A percentile compares a stretch with the other conserved stretches of the same genome.
phyloP scores from a whole-genome alignment of 768 basidiomycete species.

The Trametes maxima region DNA sequence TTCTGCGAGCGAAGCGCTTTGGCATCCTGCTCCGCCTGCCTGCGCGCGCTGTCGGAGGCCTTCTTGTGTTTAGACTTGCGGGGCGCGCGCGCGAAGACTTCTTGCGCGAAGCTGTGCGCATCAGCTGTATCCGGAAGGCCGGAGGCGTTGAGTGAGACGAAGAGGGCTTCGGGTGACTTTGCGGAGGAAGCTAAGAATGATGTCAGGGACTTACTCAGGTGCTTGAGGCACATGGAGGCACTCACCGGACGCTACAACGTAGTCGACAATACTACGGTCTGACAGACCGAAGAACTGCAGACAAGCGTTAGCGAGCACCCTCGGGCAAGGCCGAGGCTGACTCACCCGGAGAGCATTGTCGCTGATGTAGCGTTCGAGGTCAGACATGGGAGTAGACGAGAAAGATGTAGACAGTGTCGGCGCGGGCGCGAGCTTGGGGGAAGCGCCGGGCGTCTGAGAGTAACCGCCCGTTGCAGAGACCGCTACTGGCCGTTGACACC shows the following conservation, averaged over 20 bases:
- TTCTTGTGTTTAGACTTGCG: conserved; percentile 75
- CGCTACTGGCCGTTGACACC: too few species aligned
- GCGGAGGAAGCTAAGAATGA: conserved; percentile 66
- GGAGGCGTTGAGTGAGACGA: conserved; percentile 68
- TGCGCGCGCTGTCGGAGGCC: conserved; percentile 48
- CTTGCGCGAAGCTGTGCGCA: conserved; percentile 75
- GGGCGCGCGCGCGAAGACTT: conserved; percentile 78
- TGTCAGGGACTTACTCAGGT: conserved; percentile 12
- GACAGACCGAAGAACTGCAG: conserved; percentile 80
- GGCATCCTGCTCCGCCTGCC: conserved; percentile 75
- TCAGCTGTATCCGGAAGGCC: conserved; percentile 84
- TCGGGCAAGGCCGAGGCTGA: conserved; percentile 6
- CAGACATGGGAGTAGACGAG: conserved; percentile 48
- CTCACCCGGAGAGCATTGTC: conserved; percentile 75
- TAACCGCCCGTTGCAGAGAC: neutral
- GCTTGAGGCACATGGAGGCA: conserved; percentile 1
- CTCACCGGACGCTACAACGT: conserved; percentile 81
- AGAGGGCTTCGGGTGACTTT: conserved; percentile 79
- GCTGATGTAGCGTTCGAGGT: conserved; percentile 72
- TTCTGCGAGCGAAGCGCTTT: conserved; percentile 69
- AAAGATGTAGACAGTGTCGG: neutral
- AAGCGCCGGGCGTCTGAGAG: neutral
- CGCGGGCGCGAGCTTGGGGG: neutral
- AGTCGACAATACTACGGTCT: conserved; percentile 83
- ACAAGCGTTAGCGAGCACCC: neutral